Evolutionary conservation across 2,329 filamentous ascomycete species (phyloP).

Genomic region (Botryosphaeria dothidea): DNA sequence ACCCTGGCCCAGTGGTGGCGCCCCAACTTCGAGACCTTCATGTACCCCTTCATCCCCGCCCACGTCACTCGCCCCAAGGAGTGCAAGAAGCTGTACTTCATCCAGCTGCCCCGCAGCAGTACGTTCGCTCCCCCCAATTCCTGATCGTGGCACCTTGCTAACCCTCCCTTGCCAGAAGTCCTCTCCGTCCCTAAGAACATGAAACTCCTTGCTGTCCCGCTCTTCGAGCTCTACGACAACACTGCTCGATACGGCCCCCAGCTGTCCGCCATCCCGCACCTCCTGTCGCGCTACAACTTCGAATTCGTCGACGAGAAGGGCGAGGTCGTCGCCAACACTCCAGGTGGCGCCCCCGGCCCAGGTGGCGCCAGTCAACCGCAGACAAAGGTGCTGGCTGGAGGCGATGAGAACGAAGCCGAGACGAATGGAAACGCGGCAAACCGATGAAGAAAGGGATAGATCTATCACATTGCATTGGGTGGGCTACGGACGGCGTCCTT

Average conservation of each 20-base stretch:
- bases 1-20: slow-evolving; percentile 98
- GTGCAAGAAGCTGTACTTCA: slow-evolving; percentile 98
- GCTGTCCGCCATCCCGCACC: slow-evolving; percentile 91
- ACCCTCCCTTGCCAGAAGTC: slow-evolving; percentile 66
- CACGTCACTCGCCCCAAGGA: slow-evolving; percentile 97
- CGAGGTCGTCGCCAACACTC: slow-evolving; percentile 81
- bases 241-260: slow-evolving; percentile 93
- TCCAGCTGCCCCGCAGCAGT: slow-evolving; percentile 91
- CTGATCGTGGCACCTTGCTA: neutral
- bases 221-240: slow-evolving; percentile 99
- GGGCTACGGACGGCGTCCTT: slow-evolving; percentile 4
- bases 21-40: slow-evolving; percentile 98
- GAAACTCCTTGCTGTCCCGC: slow-evolving; percentile 94
- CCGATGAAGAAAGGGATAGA: neutral
- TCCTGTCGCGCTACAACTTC: slow-evolving; percentile 94
- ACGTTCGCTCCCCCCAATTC: slow-evolving; percentile 37
- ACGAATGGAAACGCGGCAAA: slow-evolving; percentile 3
- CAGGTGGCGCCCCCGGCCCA: slow-evolving; percentile 61
- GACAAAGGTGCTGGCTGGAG: slow-evolving; percentile 38
- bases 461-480: neutral
- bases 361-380: slow-evolving; percentile 24
- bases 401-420: slow-evolving; percentile 10
- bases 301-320: slow-evolving; percentile 95
- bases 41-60: slow-evolving; percentile 97
- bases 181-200: slow-evolving; percentile 98